phyloP scores from a whole-genome alignment of 169 alveolate genomes.

The Fabrea salina region DNA sequence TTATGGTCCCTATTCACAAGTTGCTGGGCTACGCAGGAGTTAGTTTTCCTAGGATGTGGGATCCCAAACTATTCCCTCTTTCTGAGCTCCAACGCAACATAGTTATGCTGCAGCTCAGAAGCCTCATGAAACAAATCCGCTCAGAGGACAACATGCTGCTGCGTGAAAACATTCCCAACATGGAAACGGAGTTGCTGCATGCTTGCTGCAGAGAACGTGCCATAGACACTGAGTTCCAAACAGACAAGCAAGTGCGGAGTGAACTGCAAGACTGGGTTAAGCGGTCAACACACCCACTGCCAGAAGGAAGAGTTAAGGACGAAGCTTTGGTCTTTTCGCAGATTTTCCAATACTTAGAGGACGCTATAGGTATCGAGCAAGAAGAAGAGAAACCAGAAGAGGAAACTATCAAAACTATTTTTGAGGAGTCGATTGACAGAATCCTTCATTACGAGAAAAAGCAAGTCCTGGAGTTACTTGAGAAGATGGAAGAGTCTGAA shows the following conservation, averaged over 20 bases:
- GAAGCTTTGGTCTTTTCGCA: constrained; percentile 8
- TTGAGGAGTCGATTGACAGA: neutral
- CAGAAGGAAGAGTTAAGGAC: neutral
- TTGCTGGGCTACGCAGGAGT: neutral
- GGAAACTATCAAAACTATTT: neutral
- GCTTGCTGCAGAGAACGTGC: constrained; percentile 25
- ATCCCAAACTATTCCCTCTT: neutral
- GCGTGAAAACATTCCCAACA: neutral
- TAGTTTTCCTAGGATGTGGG: neutral
- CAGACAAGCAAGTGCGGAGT: neutral
- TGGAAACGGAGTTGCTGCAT: neutral
- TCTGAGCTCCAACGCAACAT: neutral
- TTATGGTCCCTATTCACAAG: neutral
- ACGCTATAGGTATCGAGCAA: neutral
- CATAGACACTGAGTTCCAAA: constrained; percentile 12
- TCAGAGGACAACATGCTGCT: constrained; percentile 13
- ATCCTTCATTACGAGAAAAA: neutral
- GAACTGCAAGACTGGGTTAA: constrained; percentile 14
- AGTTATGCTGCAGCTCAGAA: neutral
- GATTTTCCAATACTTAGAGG: constrained; percentile 17
- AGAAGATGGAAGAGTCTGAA: neutral
- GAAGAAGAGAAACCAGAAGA: neutral
- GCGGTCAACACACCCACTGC: constrained; percentile 2
- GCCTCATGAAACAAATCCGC: neutral
- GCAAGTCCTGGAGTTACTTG: neutral